Evolutionary conservation across 2,329 filamentous ascomycete species (phyloP).

Genomic region (Tolypocladium amazonense): DNA sequence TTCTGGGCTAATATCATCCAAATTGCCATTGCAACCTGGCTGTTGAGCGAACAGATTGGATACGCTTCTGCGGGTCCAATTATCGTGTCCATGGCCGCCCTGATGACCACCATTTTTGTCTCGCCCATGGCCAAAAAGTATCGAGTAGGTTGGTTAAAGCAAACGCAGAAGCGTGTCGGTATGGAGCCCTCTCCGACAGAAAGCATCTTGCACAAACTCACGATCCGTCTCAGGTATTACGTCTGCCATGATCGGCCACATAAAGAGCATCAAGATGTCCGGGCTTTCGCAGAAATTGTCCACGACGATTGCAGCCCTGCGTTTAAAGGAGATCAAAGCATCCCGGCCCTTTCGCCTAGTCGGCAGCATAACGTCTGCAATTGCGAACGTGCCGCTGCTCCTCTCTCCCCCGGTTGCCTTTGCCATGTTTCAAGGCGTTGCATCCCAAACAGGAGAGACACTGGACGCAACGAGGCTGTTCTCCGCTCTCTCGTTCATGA

Average conservation of each 20-base stretch:
- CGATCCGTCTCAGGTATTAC: neutral
- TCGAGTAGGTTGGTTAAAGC: neutral
- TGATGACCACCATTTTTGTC: neutral
- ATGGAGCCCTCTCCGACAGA: neutral
- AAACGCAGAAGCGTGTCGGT: neutral
- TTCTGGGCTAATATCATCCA: neutral
- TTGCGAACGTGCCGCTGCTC: neutral
- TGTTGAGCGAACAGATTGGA: neutral
- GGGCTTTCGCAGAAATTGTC: neutral
- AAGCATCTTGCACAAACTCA: neutral
- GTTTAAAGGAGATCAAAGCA: neutral
- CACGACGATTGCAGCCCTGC: neutral
- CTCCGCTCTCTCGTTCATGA: conserved; percentile 12
- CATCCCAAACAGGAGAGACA: neutral
- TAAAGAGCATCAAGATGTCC: neutral
- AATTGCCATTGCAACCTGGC: neutral
- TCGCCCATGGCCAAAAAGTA: neutral
- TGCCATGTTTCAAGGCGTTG: neutral
- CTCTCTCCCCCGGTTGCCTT: neutral
- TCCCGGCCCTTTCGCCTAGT: neutral
- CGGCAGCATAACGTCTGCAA: neutral
- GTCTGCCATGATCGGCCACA: neutral
- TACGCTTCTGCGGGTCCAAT: neutral
- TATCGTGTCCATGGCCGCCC: neutral
- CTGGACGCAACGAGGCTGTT: conserved; percentile 11